These are phyloP conservation scores for Fusarium multiceps DNA, from an alignment of 2,329 filamentous ascomycete species.

Conservation along the genomic window DNA sequence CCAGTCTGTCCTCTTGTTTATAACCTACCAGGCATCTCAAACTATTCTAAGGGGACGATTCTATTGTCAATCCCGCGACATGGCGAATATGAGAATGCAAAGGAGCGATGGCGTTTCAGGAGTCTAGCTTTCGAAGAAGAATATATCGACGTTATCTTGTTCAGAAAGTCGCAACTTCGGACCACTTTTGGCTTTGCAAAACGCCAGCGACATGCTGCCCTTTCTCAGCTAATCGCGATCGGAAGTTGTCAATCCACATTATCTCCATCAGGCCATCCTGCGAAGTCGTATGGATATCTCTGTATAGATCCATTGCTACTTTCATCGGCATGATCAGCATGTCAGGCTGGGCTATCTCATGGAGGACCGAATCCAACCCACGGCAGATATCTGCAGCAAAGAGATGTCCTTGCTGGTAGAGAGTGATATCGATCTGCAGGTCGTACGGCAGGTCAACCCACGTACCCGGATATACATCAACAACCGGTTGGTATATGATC, in stretches of 20 bases:
- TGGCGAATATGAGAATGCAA: neutral
- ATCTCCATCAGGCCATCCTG: conserved; percentile 59
- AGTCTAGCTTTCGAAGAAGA: neutral
- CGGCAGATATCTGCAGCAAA: conserved; percentile 63
- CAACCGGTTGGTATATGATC: conserved; percentile 57
- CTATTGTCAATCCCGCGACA: neutral
- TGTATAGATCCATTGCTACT: conserved; percentile 57
- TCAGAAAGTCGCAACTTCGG: conserved; percentile 50
- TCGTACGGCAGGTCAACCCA: conserved; percentile 54
- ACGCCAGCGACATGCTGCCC: conserved; percentile 56
- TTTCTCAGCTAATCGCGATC: conserved; percentile 52
- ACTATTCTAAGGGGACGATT: neutral
- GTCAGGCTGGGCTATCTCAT: conserved; percentile 59
- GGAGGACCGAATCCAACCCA: conserved; percentile 60
- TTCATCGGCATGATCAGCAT: conserved; percentile 57
- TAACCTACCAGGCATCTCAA: neutral
- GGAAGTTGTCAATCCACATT: conserved; percentile 61
- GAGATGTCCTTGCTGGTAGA: conserved; percentile 58
- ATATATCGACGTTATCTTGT: neutral
- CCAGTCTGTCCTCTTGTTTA: neutral
- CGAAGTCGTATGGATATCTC: conserved; percentile 51
- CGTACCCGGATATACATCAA: conserved; percentile 54
- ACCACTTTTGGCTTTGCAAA: conserved; percentile 55
- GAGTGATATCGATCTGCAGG: conserved; percentile 55
- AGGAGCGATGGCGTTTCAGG: neutral